phyloP scores from a whole-genome alignment of 2,329 filamentous ascomycete species.

The Penicillium sp. region DNA sequence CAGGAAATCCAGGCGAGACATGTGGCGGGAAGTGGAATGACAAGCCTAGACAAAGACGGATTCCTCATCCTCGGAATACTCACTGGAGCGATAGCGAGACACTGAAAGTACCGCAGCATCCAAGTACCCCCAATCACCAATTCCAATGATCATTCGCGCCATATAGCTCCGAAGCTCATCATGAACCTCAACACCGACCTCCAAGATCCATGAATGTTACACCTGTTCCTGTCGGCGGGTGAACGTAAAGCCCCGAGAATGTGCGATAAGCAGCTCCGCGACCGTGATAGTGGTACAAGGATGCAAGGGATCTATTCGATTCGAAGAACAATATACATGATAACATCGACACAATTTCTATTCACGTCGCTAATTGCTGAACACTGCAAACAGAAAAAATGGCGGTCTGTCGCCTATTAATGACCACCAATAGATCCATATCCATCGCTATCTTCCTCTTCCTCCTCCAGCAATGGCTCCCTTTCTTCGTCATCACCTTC shows the following conservation, averaged over 20 bases:
- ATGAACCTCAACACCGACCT: not conserved
- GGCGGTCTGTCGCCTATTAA: not conserved
- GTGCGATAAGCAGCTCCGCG: not conserved
- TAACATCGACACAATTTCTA: not conserved
- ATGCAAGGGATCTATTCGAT: not conserved
- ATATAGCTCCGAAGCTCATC: not conserved
- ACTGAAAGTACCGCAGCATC: not conserved
- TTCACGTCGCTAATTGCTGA: not conserved
- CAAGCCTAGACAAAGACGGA: not conserved
- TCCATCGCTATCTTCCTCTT: constrained; percentile 2
- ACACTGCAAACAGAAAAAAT: not conserved
- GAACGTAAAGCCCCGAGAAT: not conserved
- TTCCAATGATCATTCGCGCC: not conserved
- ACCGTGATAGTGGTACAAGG: not conserved
- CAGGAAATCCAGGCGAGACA: not conserved
- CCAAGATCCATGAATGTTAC: not conserved
- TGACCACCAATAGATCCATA: not conserved
- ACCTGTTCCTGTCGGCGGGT: not conserved
- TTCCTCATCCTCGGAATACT: not conserved
- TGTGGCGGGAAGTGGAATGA: not conserved
- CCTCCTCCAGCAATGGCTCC: constrained; percentile 27
- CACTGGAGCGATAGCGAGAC: not conserved
- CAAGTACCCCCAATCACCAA: not conserved
- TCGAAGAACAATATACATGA: not conserved
- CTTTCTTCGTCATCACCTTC: constrained; percentile 25